Evolutionary conservation across 2,329 filamentous ascomycete genomes (phyloP), one percentile per base, ranked within the genome.

Genomic region (Aotearoamyces nothofagi): DNA sequence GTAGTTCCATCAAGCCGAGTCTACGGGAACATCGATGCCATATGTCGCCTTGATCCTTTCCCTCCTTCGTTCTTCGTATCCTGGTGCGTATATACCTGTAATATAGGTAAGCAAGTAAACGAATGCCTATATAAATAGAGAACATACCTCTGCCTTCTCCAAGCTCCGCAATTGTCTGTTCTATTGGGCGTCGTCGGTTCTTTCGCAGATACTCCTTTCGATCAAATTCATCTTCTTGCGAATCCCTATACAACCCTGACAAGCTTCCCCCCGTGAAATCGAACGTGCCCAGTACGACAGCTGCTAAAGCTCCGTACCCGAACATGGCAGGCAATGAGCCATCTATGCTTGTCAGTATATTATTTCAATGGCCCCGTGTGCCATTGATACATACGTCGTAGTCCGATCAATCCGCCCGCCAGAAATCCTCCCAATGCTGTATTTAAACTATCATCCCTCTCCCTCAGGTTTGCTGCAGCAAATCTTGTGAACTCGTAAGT

Each of bases 81-180:
- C 74, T 12, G 71, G 68, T 12, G 56, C 71, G 42, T 73, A 69
- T 39, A 81, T 71, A 29, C 75, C 76, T 80, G 39, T 16, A 14
- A 17, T 19, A 15, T 15, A 23, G 26, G n/a, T 25, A 37, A 38
- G 35, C 35, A 15, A 16, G 31, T 28, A 15, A 5, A 9, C 32
- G 15, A 5, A 9, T 12, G 16, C 7, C 15, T 17, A 24, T 17
- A 24, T 15, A 25, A 10, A 24, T 12, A 17, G 11, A 20, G 6
- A 30, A 56, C 52, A 39, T 62, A 79, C 76, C 76, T 65, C 76
- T 62, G 43, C 75, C 73, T 54, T 82, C 77, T 25, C 76, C 77
- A 34, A 81, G 41, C 44, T 78, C 64, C 24, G 64, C 60, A 34
- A 81, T 55, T 2, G 71, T 79, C 52, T 80, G 61, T 44, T 77